A percentile compares a stretch with the other conserved stretches of the same genome.
Conservation (phyloP, 2,329 filamentous ascomycete genomes). For the Colletotrichum magnum region DNA sequence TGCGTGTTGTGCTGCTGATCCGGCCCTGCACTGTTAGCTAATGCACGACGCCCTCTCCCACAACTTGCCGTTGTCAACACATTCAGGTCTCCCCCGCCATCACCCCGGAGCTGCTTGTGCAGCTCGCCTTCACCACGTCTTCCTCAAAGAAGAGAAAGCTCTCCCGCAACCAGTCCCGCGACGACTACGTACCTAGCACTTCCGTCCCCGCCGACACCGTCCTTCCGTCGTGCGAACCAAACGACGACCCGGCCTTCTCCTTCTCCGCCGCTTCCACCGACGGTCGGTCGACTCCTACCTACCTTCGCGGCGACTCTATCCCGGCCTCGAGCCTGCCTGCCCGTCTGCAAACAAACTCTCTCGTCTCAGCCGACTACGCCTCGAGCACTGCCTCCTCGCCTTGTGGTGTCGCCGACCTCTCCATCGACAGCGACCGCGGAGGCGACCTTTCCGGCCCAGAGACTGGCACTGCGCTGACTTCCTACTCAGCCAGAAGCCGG, state of each 20-base stretch:
- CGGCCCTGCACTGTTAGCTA: conserved; percentile 21
- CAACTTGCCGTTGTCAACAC: conserved; percentile 9
- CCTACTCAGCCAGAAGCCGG: conserved; percentile 59
- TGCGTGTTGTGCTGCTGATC: neutral
- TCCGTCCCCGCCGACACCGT: conserved; percentile 61
- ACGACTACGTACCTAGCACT: conserved; percentile 53
- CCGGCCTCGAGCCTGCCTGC: conserved; percentile 67
- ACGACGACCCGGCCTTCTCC: conserved; percentile 65
- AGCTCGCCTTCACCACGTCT: conserved; percentile 81
- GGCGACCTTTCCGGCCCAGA: conserved; percentile 59
- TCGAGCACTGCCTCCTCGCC: conserved; percentile 72
- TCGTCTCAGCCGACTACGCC: conserved; percentile 63
- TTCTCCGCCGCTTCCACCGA: conserved; percentile 59
- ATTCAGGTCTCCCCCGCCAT: conserved; percentile 18
- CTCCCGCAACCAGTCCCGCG: conserved; percentile 59
- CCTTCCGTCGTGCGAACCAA: conserved; percentile 67
- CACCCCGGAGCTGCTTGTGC: conserved; percentile 70
- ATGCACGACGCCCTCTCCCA: conserved; percentile 35
- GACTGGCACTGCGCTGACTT: conserved; percentile 54
- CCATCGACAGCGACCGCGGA: conserved; percentile 68
- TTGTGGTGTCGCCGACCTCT: conserved; percentile 70
- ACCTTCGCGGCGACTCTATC: conserved; percentile 47
- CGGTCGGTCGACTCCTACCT: conserved; percentile 44
- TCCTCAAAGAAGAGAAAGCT: conserved; percentile 82
- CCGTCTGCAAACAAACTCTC: conserved; percentile 62